A percentile compares a stretch with the other conserved stretches of the same genome.
phyloP scores from a whole-genome alignment of 2,329 filamentous ascomycete species.

The Exophiala bonariae region DNA sequence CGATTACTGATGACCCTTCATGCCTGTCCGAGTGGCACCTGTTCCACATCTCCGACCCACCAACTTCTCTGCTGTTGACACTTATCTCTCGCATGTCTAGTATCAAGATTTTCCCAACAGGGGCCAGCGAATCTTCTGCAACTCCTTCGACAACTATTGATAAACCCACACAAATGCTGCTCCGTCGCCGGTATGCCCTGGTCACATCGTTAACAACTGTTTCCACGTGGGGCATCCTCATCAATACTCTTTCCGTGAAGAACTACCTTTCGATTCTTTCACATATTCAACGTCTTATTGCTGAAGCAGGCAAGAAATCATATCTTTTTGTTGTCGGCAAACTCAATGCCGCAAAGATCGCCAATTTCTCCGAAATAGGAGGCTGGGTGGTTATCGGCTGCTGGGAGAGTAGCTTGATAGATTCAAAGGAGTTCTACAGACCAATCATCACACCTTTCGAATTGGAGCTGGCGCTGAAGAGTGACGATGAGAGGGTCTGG shows the following conservation, averaged over 20 bases:
- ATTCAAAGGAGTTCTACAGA: conserved; percentile 83
- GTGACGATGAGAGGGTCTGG: conserved; percentile 78
- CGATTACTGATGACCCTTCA: conserved; percentile 45
- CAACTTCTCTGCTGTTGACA: conserved; percentile 79
- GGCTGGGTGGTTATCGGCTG: conserved; percentile 98
- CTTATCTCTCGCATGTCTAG: conserved; percentile 78
- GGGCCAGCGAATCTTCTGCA: conserved; percentile 70
- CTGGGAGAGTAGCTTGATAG: conserved; percentile 93
- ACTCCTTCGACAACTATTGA: conserved; percentile 37
- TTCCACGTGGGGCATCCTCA: conserved; percentile 86
- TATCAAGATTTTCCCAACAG: conserved; percentile 71
- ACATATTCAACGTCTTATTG: conserved; percentile 70
- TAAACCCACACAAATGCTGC: conserved; percentile 54
- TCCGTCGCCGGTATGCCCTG: conserved; percentile 85
- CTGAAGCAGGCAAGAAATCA: conserved; percentile 82
- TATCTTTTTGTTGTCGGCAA: conserved; percentile 98
- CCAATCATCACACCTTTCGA: conserved; percentile 96
- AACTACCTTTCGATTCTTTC: conserved; percentile 85
- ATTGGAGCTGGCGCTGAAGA: conserved; percentile 72
- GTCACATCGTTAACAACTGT: conserved; percentile 77
- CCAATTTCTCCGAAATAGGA: conserved; percentile 92
- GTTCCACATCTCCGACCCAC: conserved; percentile 82
- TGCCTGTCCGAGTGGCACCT: conserved; percentile 68
- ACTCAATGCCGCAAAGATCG: conserved; percentile 90
- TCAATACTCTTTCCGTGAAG: conserved; percentile 90